These are phyloP conservation scores for Phytopythium kandeliae DNA, from an alignment of 352 stramenopile species.

Conservation along the genomic window DNA sequence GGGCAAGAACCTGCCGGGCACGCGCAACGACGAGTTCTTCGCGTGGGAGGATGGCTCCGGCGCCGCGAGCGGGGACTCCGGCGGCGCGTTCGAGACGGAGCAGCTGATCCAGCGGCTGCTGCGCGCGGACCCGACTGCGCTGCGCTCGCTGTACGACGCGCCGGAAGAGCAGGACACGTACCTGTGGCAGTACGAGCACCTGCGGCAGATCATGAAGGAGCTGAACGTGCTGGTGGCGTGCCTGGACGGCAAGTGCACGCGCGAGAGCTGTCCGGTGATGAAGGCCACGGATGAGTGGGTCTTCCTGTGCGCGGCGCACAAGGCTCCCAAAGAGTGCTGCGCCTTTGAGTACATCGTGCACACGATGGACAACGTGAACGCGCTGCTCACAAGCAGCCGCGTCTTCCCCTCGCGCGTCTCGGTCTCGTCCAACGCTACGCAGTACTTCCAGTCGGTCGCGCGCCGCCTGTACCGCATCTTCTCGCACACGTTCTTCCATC, in stretches of 20 bases:
- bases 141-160: slow-evolving; percentile 64
- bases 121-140: slow-evolving; percentile 45
- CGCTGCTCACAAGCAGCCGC: slow-evolving; percentile 73
- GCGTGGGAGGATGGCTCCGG: slow-evolving; percentile 39
- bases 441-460: slow-evolving; percentile 85
- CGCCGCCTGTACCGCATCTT: slow-evolving; percentile 80
- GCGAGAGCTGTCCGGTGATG: slow-evolving; percentile 68
- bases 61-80: slow-evolving; percentile 18
- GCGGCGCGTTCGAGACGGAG: slow-evolving; percentile 67
- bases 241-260: slow-evolving; percentile 62
- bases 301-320: slow-evolving; percentile 80
- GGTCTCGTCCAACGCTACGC: slow-evolving; percentile 72
- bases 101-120: slow-evolving; percentile 74
- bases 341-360: slow-evolving; percentile 85
- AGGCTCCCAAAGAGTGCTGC: slow-evolving; percentile 75
- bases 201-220: slow-evolving; percentile 82
- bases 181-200: slow-evolving; percentile 82
- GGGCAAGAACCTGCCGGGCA: slow-evolving; percentile 72
- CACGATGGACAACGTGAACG: slow-evolving; percentile 86
- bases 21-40: slow-evolving; percentile 78
- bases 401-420: slow-evolving; percentile 75
- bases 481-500: slow-evolving; percentile 82
- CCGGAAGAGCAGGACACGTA: slow-evolving; percentile 79
- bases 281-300: slow-evolving; percentile 86
- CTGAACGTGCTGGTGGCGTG: slow-evolving; percentile 69